These are phyloP conservation scores for Mucor piriformis DNA, from an alignment of 371 early-diverging fungal species.

Conservation along the genomic window DNA sequence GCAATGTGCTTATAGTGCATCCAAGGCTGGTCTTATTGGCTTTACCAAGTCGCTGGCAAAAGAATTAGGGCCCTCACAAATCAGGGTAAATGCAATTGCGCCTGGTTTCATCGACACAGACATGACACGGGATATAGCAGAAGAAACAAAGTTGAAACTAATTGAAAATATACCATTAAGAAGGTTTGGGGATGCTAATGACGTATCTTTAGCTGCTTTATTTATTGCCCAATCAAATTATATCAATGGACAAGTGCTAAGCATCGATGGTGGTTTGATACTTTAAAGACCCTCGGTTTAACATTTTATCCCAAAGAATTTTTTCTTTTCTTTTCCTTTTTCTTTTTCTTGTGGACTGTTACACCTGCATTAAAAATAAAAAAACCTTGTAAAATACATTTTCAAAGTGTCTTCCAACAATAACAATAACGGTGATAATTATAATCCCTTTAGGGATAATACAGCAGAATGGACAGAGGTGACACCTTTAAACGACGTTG, in stretches of 20 bases:
- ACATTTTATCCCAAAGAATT: background rate
- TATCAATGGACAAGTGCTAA: conserved; percentile 76
- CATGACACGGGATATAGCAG: conserved; percentile 66
- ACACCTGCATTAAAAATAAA: conserved; percentile 12
- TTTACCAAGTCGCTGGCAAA: conserved; percentile 83
- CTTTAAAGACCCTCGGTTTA: conserved; percentile 21
- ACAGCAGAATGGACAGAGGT: conserved; percentile 12
- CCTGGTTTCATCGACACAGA: conserved; percentile 92
- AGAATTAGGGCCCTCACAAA: conserved; percentile 75
- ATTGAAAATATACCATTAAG: conserved; percentile 56
- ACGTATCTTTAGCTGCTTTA: conserved; percentile 68
- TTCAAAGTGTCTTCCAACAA: conserved; percentile 24
- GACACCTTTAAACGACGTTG: background rate
- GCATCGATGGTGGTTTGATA: conserved; percentile 71
- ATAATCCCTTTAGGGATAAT: conserved; percentile 25
- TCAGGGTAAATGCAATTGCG: conserved; percentile 83
- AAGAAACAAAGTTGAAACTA: conserved; percentile 38
- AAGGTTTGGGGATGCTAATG: conserved; percentile 62
- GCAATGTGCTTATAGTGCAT: conserved; percentile 79
- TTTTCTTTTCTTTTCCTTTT: background rate
- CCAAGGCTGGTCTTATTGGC: conserved; percentile 85
- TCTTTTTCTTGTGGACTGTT: conserved; percentile 13
- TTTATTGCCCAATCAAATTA: conserved; percentile 70
- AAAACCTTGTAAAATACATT: background rate
- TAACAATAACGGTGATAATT: conserved; percentile 4